These are phyloP conservation scores for Favolaschia claudopus DNA, from an alignment of 768 basidiomycete genomes.

Conservation along the genomic window DNA sequence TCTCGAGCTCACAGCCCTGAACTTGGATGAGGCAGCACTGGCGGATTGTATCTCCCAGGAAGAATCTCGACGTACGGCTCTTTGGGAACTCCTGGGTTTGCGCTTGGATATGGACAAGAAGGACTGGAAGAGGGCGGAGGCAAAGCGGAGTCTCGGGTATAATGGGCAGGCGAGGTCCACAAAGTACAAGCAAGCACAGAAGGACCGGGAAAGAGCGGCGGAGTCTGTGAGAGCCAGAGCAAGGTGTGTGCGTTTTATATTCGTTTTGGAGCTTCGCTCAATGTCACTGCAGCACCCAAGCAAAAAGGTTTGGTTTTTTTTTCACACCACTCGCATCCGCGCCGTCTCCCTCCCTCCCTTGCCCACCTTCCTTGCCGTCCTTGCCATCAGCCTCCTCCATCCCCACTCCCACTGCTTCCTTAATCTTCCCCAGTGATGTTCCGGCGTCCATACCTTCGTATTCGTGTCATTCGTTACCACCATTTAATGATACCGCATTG, in stretches of 20 bases:
- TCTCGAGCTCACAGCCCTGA: neutral
- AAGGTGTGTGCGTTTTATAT: neutral
- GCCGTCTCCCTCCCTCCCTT: too few species aligned
- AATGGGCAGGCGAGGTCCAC: neutral
- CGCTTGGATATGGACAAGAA: neutral
- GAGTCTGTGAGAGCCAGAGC: neutral
- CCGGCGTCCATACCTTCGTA: neutral
- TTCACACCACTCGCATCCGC: too few species aligned
- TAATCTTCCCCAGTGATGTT: neutral
- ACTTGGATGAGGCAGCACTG: neutral
- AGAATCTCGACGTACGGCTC: neutral
- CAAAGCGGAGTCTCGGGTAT: neutral
- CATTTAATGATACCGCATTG: neutral
- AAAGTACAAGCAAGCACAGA: neutral
- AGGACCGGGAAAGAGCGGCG: neutral
- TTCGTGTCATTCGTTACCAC: neutral
- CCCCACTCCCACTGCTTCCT: neutral
- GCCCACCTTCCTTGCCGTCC: too few species aligned
- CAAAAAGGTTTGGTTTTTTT: neutral
- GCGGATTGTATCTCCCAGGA: neutral
- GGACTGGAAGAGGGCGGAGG: neutral
- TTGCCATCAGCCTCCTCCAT: neutral
- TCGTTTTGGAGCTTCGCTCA: too few species aligned
- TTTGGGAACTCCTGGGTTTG: neutral
- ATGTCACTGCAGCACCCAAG: neutral